These are phyloP conservation scores for Heimioporus sp. DNA, from an alignment of 768 basidiomycete genomes.

Conservation along the genomic window DNA sequence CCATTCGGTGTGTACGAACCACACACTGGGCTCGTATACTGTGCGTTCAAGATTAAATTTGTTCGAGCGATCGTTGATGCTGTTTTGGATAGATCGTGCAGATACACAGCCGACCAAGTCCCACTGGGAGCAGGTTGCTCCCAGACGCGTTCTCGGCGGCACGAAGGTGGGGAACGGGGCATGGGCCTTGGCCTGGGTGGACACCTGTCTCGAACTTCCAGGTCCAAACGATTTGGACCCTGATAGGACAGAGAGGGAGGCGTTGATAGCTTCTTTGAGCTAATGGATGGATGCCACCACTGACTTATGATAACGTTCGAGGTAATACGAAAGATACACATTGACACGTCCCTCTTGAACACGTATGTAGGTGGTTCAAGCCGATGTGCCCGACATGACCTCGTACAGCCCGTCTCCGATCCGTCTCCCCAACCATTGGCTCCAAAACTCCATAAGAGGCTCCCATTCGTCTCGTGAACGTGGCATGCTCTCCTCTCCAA, in stretches of 20 bases:
- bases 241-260: conserved; percentile 18
- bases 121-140: conserved; percentile 58
- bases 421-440: conserved; percentile 57
- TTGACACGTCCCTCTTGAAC: too few species aligned
- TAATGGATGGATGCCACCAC: not conserved
- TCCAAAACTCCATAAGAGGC: conserved; percentile 87
- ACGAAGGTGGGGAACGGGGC: conserved; percentile 75
- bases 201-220: conserved; percentile 44
- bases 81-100: conserved; percentile 51
- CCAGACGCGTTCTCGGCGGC: conserved; percentile 58
- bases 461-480: conserved; percentile 75
- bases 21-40: conserved; percentile 71
- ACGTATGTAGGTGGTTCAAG: not conserved
- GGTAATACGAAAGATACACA: not conserved
- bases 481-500: conserved; percentile 67
- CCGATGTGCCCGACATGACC: conserved; percentile 45
- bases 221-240: conserved; percentile 21
- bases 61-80: conserved; percentile 4
- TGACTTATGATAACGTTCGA: not conserved
- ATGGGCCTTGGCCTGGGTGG: conserved; percentile 81
- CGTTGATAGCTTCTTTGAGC: conserved; percentile 10
- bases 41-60: conserved; percentile 41
- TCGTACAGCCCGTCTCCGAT: conserved; percentile 65
- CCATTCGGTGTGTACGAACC: conserved; percentile 81
- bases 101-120: conserved; percentile 74